Evolutionary conservation across 1,284 basidiomycete genomes (phyloP).

Genomic region (Peniophora sp.): DNA sequence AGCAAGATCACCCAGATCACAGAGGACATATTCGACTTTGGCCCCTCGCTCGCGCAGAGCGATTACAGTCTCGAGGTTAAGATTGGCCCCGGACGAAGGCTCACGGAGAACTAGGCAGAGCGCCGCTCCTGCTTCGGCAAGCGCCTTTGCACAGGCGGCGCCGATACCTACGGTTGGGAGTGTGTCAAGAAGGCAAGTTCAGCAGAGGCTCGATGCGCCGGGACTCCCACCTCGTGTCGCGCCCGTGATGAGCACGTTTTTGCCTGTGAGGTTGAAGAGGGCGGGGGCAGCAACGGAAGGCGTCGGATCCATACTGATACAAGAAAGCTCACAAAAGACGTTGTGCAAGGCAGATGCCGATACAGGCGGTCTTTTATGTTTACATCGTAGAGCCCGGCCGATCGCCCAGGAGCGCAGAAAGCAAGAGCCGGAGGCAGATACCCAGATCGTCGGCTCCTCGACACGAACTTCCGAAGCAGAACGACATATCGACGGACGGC

Average conservation of each 20-base stretch:
- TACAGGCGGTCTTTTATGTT: neutral
- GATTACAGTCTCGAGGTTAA: constrained; percentile 51
- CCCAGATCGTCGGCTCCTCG: too few species aligned
- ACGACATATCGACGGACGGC: too few species aligned
- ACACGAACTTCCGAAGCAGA: too few species aligned
- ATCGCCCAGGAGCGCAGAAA: constrained; percentile 7
- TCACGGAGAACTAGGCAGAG: constrained; percentile 73
- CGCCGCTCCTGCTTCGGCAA: constrained; percentile 75
- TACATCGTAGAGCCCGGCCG: constrained; percentile 22
- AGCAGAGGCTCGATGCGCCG: constrained; percentile 1
- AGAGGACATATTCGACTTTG: constrained; percentile 51
- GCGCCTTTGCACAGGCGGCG: constrained; percentile 61
- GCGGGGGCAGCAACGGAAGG: constrained; percentile 36
- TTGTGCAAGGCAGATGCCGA: neutral
- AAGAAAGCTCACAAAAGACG: constrained; percentile 2
- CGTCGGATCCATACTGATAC: constrained; percentile 32
- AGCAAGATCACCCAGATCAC: constrained; percentile 67
- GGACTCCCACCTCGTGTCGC: constrained; percentile 46
- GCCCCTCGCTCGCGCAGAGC: constrained; percentile 39
- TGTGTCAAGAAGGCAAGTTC: constrained; percentile 3
- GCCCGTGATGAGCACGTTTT: constrained; percentile 65
- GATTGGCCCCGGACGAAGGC: constrained; percentile 22
- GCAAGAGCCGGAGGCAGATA: neutral
- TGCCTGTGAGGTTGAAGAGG: constrained; percentile 53
- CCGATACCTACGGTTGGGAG: constrained; percentile 52